Evolutionary conservation across 2,329 filamentous ascomycete genomes (phyloP), one percentile per base, ranked within the genome.

Genomic region (Phyllosticta ampelicida): DNA sequence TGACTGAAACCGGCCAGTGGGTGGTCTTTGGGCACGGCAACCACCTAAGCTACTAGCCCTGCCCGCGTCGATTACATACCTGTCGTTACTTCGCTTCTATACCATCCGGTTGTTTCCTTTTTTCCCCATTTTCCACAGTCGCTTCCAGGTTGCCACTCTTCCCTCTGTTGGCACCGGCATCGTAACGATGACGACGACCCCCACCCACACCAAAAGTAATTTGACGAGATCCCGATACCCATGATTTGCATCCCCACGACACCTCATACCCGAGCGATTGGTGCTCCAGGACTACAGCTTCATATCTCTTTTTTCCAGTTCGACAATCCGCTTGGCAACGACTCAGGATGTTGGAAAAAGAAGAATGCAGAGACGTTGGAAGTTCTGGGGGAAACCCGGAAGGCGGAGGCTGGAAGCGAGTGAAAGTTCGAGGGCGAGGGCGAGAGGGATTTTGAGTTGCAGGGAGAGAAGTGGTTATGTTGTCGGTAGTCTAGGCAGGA

Each of bases 191-290:
- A 62, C 56, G 53, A 61, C 60, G 60, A 56, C 54, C 56, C 57
- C 48, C 57, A 44, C 36, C 36, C 36, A 44, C 36, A 29, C 49
- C 20, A 59, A 55, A 55, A 59, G 53, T 55, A 55, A 55, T 59
- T 70, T 70, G 67, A 72, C 70, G 67, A 71, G 68, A 73, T 70
- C 65, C 70, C 72, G 71, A 74, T 74, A 74, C 72, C 72, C 71
- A 73, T 68, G 64, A 71, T 67, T 65, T 70, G 66, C 69, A 69
- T 69, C 66, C 68, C 66, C 65, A 59, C 64, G 66, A 60, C 55
- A 60, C 58, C 55, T 62, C 60, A 55, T 50, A 52, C 56, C 59
- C 59, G 55, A 59, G 51, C 59, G 59, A 55, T 59, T 55, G 57
- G 55, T 53, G 58, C 58, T 60, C 56, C 51, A 51, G 51, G 51